Conservation (phyloP, 2,329 filamentous ascomycete genomes). For the Scorias spongiosa region DNA sequence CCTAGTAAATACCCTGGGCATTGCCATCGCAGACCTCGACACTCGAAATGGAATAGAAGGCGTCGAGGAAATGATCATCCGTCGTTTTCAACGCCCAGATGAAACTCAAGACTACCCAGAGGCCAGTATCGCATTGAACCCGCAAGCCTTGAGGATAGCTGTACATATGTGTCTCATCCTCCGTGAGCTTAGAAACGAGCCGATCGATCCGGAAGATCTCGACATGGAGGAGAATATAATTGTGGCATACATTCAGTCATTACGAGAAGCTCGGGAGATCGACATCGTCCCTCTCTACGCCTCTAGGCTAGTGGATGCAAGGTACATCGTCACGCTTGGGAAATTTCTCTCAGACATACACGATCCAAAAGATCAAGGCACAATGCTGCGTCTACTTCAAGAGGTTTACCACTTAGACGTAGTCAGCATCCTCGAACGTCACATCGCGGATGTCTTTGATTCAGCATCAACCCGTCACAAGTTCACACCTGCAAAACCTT, state of each 20-base stretch:
- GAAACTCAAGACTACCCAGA: conserved; percentile 8
- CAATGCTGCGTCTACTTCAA: conserved; percentile 56
- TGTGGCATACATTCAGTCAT: conserved; percentile 64
- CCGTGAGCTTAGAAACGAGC: conserved; percentile 35
- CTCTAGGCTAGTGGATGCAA: conserved; percentile 52
- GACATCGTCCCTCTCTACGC: conserved; percentile 80
- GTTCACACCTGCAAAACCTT: conserved; percentile 2
- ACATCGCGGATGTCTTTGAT: conserved; percentile 30
- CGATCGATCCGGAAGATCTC: conserved; percentile 27
- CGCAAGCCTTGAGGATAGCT: conserved; percentile 29
- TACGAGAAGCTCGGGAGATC: conserved; percentile 57
- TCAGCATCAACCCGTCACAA: conserved; percentile 1
- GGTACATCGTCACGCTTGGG: conserved; percentile 56
- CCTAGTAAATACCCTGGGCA: conserved; percentile 28
- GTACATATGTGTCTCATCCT: conserved; percentile 49
- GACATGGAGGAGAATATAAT: conserved; percentile 58
- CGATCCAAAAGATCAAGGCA: conserved; percentile 47
- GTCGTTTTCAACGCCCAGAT: conserved; percentile 7
- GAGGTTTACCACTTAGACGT: conserved; percentile 58
- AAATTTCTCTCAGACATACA: conserved; percentile 61
- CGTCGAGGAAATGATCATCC: conserved; percentile 11
- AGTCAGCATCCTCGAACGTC: conserved; percentile 55
- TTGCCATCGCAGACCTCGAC: conserved; percentile 25
- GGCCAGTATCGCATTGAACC: conserved; percentile 22
- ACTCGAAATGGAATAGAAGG: conserved; percentile 10